Percentiles rank a stretch among this genome's conserved stretches.
Conservation (phyloP, 352 stramenopile species). For the Globisporangium solare region DNA sequence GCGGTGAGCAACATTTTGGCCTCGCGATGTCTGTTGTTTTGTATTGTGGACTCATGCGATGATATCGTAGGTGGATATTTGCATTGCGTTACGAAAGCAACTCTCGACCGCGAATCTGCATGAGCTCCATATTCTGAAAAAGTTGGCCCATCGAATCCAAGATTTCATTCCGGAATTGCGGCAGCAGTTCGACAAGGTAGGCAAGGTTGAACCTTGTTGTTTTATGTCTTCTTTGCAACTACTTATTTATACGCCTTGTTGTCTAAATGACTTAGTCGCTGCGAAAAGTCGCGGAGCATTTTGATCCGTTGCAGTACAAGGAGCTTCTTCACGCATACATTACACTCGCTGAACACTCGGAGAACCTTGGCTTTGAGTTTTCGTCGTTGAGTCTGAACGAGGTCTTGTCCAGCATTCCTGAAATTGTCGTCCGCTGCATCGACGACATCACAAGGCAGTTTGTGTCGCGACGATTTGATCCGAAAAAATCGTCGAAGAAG, state of each 20-base stretch:
- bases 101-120: slow-evolving; percentile 40
- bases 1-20: slow-evolving; percentile 30
- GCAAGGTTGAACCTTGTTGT: not conserved
- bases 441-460: slow-evolving; percentile 60
- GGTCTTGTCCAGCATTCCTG: slow-evolving; percentile 69
- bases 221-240: not conserved
- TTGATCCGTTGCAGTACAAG: slow-evolving; percentile 72
- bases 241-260: not conserved
- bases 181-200: slow-evolving; percentile 69
- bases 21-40: not conserved
- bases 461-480: slow-evolving; percentile 38
- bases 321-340: slow-evolving; percentile 83
- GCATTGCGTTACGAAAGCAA: slow-evolving; percentile 47
- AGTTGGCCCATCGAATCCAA: slow-evolving; percentile 57
- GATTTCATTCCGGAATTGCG: slow-evolving; percentile 72
- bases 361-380: slow-evolving; percentile 78
- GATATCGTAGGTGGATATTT: slow-evolving; percentile 61
- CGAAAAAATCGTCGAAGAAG: slow-evolving; percentile 35
- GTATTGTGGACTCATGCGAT: not conserved
- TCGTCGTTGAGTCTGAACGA: slow-evolving; percentile 59
- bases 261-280: slow-evolving; percentile 40
- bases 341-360: slow-evolving; percentile 65
- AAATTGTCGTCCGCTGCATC: slow-evolving; percentile 75
- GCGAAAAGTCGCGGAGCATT: slow-evolving; percentile 56
- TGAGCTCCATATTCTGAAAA: slow-evolving; percentile 50